Percentiles rank a stretch among this genome's conserved stretches.
Conservation (phyloP, 2,329 filamentous ascomycete species). For the Pseudogymnoascus sp. region DNA sequence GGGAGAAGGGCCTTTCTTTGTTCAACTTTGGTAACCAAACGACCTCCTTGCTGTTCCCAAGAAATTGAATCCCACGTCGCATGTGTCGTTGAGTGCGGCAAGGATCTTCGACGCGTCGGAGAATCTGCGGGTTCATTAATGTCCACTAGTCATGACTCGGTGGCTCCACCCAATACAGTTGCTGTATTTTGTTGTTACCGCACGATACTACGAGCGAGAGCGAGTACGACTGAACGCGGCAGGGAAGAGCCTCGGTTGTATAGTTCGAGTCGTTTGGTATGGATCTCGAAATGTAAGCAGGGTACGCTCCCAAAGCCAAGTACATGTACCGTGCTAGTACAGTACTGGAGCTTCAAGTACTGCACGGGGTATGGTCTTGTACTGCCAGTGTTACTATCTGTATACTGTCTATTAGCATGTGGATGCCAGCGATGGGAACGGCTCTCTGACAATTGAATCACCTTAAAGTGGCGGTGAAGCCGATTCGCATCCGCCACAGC, state of each 20-base stretch:
- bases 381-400: background rate
- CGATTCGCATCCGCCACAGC: background rate
- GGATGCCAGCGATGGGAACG: background rate
- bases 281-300: background rate
- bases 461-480: background rate
- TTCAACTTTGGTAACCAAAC: background rate
- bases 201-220: background rate
- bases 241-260: background rate
- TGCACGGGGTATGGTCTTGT: background rate
- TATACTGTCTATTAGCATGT: background rate
- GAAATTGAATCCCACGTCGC: background rate
- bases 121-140: background rate
- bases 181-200: background rate
- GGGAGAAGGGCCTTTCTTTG: background rate
- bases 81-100: background rate
- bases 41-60: background rate
- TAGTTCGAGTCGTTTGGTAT: background rate
- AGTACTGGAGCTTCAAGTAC: background rate
- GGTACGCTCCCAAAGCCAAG: background rate
- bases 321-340: background rate
- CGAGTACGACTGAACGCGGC: background rate
- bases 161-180: background rate
- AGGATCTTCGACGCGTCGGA: background rate
- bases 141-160: background rate
- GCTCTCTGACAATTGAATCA: background rate